Conservation (phyloP, 2,329 filamentous ascomycete species). For the Sphaerulina vaccinii region DNA sequence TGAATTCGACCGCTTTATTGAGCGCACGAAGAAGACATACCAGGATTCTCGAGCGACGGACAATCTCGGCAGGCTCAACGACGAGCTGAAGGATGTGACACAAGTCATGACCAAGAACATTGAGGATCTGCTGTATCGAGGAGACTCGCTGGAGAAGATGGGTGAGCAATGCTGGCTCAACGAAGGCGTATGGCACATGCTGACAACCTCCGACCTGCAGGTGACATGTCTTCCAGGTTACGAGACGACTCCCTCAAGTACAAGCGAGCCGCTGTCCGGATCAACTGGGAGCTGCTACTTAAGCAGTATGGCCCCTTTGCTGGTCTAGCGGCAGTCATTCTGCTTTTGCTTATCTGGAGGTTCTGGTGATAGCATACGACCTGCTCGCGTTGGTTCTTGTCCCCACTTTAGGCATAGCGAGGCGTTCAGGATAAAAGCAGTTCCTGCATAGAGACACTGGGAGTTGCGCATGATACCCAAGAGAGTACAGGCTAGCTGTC, state of each 20-base stretch:
- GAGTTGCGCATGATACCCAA: slow-evolving; percentile 29
- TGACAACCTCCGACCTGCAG: slow-evolving; percentile 13
- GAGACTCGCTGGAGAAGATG: slow-evolving; percentile 94
- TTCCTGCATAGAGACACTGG: slow-evolving; percentile 19
- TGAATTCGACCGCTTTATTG: slow-evolving; percentile 97
- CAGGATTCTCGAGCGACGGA: slow-evolving; percentile 86
- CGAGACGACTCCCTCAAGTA: slow-evolving; percentile 95
- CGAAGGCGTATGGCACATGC: background rate
- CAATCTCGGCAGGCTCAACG: slow-evolving; percentile 93
- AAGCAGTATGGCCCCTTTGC: slow-evolving; percentile 96
- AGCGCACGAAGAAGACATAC: slow-evolving; percentile 88
- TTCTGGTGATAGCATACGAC: slow-evolving; percentile 65
- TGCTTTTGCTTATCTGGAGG: slow-evolving; percentile 87
- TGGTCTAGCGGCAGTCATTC: slow-evolving; percentile 73
- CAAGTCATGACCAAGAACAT: slow-evolving; percentile 99
- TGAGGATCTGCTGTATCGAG: slow-evolving; percentile 91
- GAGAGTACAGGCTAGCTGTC: slow-evolving; percentile 21
- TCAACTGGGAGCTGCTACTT: slow-evolving; percentile 95
- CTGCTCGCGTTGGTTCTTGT: slow-evolving; percentile 6
- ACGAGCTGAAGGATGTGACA: slow-evolving; percentile 95
- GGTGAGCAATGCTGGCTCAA: slow-evolving; percentile 67
- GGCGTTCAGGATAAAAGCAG: slow-evolving; percentile 25
- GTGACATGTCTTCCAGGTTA: slow-evolving; percentile 57
- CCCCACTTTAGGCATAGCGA: slow-evolving; percentile 26
- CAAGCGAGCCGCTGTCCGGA: slow-evolving; percentile 83